phyloP scores from a whole-genome alignment of 2,329 filamentous ascomycete genomes.

The Aspergillus ustus region DNA sequence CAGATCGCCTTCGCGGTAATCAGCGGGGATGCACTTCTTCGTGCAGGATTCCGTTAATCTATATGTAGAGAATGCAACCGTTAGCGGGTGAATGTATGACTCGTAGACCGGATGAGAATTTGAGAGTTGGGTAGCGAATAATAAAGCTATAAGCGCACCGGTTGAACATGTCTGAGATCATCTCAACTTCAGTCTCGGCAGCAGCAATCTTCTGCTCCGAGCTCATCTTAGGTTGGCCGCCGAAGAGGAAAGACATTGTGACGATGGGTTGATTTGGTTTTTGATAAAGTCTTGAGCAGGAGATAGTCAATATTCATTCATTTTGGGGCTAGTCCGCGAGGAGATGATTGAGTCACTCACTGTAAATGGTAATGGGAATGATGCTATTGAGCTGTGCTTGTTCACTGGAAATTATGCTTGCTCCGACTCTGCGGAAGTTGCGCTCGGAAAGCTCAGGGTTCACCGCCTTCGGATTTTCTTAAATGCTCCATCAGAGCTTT shows the following conservation, averaged over 20 bases:
- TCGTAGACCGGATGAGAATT: neutral
- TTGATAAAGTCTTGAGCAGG: neutral
- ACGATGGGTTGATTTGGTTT: constrained; percentile 11
- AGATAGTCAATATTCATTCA: neutral
- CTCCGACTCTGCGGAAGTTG: constrained; percentile 19
- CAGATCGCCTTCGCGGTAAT: constrained; percentile 94
- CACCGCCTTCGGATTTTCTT: constrained; percentile 26
- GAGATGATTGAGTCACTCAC: neutral
- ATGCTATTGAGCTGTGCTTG: constrained; percentile 8
- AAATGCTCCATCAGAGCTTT: constrained; percentile 15
- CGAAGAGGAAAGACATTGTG: constrained; percentile 75
- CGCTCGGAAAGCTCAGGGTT: constrained; percentile 19
- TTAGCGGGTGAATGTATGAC: neutral
- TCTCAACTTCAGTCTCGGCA: constrained; percentile 96
- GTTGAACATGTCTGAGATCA: constrained; percentile 97
- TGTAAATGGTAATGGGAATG: neutral
- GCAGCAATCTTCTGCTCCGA: constrained; percentile 97
- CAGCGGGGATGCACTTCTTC: constrained; percentile 87
- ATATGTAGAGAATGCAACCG: constrained; percentile 5
- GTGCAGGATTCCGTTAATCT: constrained; percentile 88
- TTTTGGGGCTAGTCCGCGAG: neutral
- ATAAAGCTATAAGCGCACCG: constrained; percentile 63
- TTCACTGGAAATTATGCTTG: constrained; percentile 9
- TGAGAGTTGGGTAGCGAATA: neutral
- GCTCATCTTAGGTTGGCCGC: constrained; percentile 77